Conservation (phyloP, 1,284 basidiomycete genomes). For the Sanghuangporus baumii region DNA sequence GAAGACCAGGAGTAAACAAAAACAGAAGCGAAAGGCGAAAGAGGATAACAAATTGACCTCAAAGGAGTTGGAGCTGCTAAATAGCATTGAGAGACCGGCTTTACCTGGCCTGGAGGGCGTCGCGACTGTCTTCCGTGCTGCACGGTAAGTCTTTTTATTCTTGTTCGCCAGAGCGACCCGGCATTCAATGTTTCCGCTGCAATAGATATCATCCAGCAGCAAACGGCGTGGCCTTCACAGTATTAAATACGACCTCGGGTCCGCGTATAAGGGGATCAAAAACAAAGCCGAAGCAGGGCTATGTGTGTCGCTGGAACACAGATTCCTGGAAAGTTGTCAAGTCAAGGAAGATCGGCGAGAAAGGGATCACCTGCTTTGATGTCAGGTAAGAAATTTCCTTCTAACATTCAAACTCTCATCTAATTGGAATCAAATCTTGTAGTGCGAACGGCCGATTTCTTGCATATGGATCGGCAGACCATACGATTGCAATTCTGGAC, state of each 20-base stretch:
- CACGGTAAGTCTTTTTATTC: slow-evolving; percentile 38
- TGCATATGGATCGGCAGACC: slow-evolving; percentile 86
- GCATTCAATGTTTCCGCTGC: neutral
- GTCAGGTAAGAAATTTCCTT: slow-evolving; percentile 52
- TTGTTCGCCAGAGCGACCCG: neutral
- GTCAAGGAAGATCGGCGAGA: slow-evolving; percentile 62
- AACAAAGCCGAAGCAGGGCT: slow-evolving; percentile 49
- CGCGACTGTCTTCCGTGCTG: slow-evolving; percentile 66
- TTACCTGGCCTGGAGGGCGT: slow-evolving; percentile 41
- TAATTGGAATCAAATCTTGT: slow-evolving; percentile 9
- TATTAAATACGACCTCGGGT: slow-evolving; percentile 65
- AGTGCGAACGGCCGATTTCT: slow-evolving; percentile 80
- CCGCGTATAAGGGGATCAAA: slow-evolving; percentile 43
- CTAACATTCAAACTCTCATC: neutral
- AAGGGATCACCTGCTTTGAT: slow-evolving; percentile 82
- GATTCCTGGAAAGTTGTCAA: slow-evolving; percentile 49
- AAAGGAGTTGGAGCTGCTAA: slow-evolving; percentile 38
- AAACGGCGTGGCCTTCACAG: slow-evolving; percentile 58
- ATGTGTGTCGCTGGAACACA: slow-evolving; percentile 61
- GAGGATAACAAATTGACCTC: slow-evolving; percentile 16
- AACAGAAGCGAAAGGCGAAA: slow-evolving; percentile 39
- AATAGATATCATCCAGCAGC: slow-evolving; percentile 56
- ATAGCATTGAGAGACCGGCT: slow-evolving; percentile 50
- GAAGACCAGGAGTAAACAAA: slow-evolving; percentile 33
- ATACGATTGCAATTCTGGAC: slow-evolving; percentile 83